Percentiles rank a stretch among this genome's conserved stretches.
These are phyloP conservation scores for Hypoxylon fragiforme DNA, from an alignment of 495 filamentous ascomycete species.

Conservation along the genomic window DNA sequence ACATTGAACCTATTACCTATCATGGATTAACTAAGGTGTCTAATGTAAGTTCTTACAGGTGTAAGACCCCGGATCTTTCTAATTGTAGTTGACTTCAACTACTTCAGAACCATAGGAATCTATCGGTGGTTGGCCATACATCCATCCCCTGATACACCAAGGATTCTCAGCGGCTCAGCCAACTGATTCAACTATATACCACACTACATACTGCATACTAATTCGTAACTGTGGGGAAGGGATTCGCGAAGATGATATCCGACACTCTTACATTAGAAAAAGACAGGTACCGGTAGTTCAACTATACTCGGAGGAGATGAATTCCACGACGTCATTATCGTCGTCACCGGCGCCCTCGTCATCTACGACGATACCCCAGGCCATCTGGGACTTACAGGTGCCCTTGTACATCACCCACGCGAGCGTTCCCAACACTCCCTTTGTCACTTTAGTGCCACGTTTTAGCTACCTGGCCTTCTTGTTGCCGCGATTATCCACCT, in stretches of 20 bases:
- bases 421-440: conserved; percentile 43
- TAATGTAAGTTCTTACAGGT: too few relatives aligned
- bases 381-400: conserved; percentile 54
- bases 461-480: conserved; percentile 76
- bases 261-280: neutral
- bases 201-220: too few relatives aligned
- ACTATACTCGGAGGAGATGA: conserved; percentile 11
- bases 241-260: conserved; percentile 25
- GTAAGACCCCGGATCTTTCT: too few relatives aligned
- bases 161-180: neutral
- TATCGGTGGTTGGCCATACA: too few relatives aligned
- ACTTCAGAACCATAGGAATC: too few relatives aligned
- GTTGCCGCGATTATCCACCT: conserved; percentile 74
- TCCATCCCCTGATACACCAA: too few relatives aligned
- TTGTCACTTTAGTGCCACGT: conserved; percentile 62
- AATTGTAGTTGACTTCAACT: too few relatives aligned
- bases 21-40: too few relatives aligned
- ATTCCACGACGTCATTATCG: conserved; percentile 2
- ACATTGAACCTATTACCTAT: neutral
- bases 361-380: conserved; percentile 41
- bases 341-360: conserved; percentile 2
- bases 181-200: neutral
- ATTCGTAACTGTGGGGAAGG: too few relatives aligned
- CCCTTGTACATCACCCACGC: conserved; percentile 57
- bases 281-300: conserved; percentile 9